Conservation (phyloP, 2,329 filamentous ascomycete species). For the Hortaea sp. region DNA sequence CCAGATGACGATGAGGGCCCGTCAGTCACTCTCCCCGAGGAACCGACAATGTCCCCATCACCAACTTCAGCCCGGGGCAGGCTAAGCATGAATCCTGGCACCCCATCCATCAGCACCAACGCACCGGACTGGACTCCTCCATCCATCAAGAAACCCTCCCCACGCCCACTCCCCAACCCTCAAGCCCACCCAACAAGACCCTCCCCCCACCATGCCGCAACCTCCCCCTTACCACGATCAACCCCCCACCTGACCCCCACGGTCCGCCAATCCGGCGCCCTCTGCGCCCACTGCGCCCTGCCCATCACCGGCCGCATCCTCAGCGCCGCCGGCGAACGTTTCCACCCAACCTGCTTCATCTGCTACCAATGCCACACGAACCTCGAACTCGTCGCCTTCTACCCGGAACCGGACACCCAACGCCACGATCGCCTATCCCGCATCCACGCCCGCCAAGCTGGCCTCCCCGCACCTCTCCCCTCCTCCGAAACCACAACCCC, state of each 20-base stretch:
- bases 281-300: constrained; percentile 73
- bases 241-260: constrained; percentile 37
- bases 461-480: constrained; percentile 29
- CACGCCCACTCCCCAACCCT: constrained; percentile 39
- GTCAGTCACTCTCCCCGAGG: constrained; percentile 24
- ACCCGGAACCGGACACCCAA: constrained; percentile 70
- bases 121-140: constrained; percentile 5
- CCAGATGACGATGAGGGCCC: constrained; percentile 30
- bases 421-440: constrained; percentile 62
- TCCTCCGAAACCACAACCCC: constrained; percentile 3
- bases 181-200: constrained; percentile 27
- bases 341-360: constrained; percentile 87
- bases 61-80: constrained; percentile 19
- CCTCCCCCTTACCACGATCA: constrained; percentile 25
- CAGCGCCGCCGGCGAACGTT: constrained; percentile 68
- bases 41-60: constrained; percentile 13
- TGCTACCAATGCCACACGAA: constrained; percentile 80
- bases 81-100: constrained; percentile 5
- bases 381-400: constrained; percentile 93
- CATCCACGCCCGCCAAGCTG: constrained; percentile 51
- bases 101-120: constrained; percentile 14
- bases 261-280: constrained; percentile 48
- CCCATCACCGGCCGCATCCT: constrained; percentile 88
- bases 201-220: constrained; percentile 23
- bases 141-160: constrained; percentile 14